phyloP scores from a whole-genome alignment of 2,329 filamentous ascomycete species.

The Phaeoacremonium minimum region DNA sequence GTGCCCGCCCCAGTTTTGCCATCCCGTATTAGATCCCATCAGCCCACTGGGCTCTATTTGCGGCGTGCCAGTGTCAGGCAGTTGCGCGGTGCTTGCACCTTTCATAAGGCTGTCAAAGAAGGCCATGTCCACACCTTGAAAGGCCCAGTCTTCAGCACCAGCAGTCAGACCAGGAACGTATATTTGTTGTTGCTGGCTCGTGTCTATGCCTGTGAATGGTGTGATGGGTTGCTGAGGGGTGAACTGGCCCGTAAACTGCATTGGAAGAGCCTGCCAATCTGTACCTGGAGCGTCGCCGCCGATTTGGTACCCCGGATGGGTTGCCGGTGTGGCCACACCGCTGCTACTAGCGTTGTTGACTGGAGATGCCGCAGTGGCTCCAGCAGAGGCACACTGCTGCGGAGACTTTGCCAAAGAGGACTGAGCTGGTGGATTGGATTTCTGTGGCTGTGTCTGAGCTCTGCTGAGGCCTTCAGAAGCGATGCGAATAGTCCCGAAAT shows the following conservation, averaged over 20 bases:
- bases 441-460: too few relatives aligned
- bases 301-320: background rate
- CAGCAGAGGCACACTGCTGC: background rate
- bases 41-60: too few relatives aligned
- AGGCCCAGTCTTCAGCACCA: slow-evolving; percentile 23
- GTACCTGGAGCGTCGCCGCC: background rate
- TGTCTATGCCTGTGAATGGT: background rate
- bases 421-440: background rate
- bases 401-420: background rate
- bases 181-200: background rate
- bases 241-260: background rate
- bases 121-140: slow-evolving; percentile 26
- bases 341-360: background rate
- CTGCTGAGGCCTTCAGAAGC: slow-evolving; percentile 8
- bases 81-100: too few relatives aligned
- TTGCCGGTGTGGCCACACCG: background rate
- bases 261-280: slow-evolving; percentile 2
- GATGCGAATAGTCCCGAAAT: slow-evolving; percentile 19
- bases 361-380: background rate
- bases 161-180: slow-evolving; percentile 12
- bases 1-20: too few relatives aligned
- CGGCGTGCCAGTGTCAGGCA: too few relatives aligned
- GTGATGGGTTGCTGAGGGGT: background rate
- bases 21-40: too few relatives aligned
- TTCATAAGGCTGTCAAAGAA: slow-evolving; percentile 22